Percentiles rank a stretch among this genome's conserved stretches.
phyloP scores from a whole-genome alignment of 352 stramenopile genomes.

The Pythium monospermum region DNA sequence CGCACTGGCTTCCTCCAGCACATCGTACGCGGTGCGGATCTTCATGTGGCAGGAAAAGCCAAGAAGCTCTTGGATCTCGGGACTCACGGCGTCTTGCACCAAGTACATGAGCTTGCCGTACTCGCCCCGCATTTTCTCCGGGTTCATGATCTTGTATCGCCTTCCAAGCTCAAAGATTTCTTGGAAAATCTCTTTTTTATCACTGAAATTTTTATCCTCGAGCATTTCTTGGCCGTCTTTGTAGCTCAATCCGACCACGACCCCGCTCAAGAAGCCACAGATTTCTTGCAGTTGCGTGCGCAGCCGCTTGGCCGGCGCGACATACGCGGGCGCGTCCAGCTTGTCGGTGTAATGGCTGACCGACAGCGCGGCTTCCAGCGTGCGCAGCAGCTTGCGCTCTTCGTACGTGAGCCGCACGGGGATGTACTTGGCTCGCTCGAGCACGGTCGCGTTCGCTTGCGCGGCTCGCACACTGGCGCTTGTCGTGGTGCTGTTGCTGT shows the following conservation, averaged over 20 bases:
- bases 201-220: constrained; percentile 86
- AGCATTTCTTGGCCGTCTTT: constrained; percentile 79
- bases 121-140: constrained; percentile 95
- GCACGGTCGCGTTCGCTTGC: constrained; percentile 36
- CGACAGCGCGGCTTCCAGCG: constrained; percentile 91
- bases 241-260: constrained; percentile 91
- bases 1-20: constrained; percentile 69
- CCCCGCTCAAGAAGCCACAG: constrained; percentile 84
- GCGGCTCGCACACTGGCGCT: neutral
- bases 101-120: constrained; percentile 97
- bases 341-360: constrained; percentile 94
- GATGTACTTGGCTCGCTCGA: constrained; percentile 94
- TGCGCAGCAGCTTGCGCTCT: constrained; percentile 91
- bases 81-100: constrained; percentile 87
- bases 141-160: constrained; percentile 98
- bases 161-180: constrained; percentile 92
- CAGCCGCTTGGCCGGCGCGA: constrained; percentile 67
- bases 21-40: constrained; percentile 85
- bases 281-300: constrained; percentile 91
- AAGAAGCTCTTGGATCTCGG: constrained; percentile 78
- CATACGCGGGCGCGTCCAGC: constrained; percentile 79
- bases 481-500: neutral
- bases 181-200: constrained; percentile 87
- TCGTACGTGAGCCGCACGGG: constrained; percentile 94
- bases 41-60: constrained; percentile 77